Evolutionary conservation across 345 rosid genomes (phyloP).

Genomic region (Sonneratia caseolaris): DNA sequence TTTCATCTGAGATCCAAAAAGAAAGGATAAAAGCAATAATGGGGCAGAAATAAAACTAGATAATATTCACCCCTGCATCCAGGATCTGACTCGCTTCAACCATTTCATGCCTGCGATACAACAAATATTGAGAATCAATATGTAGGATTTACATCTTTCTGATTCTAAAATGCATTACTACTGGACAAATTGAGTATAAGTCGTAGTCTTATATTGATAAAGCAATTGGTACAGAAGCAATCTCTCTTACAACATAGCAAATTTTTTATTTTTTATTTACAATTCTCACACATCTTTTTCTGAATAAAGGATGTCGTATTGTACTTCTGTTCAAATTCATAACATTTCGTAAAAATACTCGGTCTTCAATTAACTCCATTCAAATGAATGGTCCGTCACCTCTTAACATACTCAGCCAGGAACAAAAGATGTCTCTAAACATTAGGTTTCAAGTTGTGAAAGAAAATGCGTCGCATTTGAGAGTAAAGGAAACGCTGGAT

Average conservation of each 20-base stretch:
- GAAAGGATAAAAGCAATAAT: not conserved
- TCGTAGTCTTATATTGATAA: not conserved
- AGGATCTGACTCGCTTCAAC: constrained; percentile 21
- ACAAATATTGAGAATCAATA: not conserved
- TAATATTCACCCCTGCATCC: constrained; percentile 60
- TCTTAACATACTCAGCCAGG: too few species aligned
- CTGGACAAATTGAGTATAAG: not conserved
- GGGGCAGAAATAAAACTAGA: constrained; percentile 15
- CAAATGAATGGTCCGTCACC: too few species aligned
- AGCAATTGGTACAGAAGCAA: not conserved
- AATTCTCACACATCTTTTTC: too few species aligned
- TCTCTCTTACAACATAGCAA: not conserved
- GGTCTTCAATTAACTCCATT: too few species aligned
- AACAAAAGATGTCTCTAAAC: too few species aligned
- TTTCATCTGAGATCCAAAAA: constrained; percentile 4
- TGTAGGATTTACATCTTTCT: not conserved
- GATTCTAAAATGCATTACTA: not conserved
- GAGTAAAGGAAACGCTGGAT: not conserved
- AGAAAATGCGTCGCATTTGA: not conserved
- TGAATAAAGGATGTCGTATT: too few species aligned
- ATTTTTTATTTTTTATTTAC: too few species aligned
- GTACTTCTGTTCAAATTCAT: too few species aligned
- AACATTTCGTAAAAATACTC: too few species aligned
- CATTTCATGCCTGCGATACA: constrained; percentile 30
- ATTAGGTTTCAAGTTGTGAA: too few species aligned